Base-by-base conservation (phyloP, 2,329 filamentous ascomycete species). In the Anisogramma anomala region DNA sequence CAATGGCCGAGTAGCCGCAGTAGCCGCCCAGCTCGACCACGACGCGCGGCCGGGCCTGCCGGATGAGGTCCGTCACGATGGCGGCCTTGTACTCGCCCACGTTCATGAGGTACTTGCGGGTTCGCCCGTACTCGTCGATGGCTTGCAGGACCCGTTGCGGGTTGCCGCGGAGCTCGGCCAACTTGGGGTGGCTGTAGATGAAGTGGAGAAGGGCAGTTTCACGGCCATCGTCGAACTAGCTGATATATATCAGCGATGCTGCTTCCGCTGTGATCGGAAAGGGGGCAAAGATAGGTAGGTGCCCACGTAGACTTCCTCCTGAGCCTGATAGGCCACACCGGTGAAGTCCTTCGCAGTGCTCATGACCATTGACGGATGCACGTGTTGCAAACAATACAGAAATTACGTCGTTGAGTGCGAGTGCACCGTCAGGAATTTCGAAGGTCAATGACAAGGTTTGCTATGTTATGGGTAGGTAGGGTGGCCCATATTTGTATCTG, bases 1-100 rank as follows among this genome's bases (percentile, higher is more conserved):
- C 67, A 45, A 91, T 77, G 45, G 79, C 79, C 0, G 84, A 89
- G 64, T 91, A 91, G 31, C 84, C 84, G 15, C 87, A 71, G 58
- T 89, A 91, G 36, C 82, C 81, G 34, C 85, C 84, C 0, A 91
- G 68, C 56, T 93, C 84, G 34, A 89, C 69, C 36, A 52, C 48
- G 20, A 47, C 36, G 9, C 34, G 18, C 6, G 44, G 44, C 55
- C 80, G 82, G 35, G 70, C 63, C 48, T 82, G 65, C 15, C 65
- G 65, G 45, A 91, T 87, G 28, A 88, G 58, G 22, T 82, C 69
- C 7, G 71, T 71, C 2, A 89, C 74, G 39, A 86, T 79, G 47
- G 68, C 70, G 34, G 82, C 83, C 61, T 91, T 91, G 53, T 77
- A 68, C 50, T 78, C 70, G 30, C 84, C 84, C 2, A 91, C 75